A percentile compares a stretch with the other conserved stretches of the same genome.
These are phyloP conservation scores for Stentor roeselii DNA, from an alignment of 73 alveolate species.

Conservation along the genomic window DNA sequence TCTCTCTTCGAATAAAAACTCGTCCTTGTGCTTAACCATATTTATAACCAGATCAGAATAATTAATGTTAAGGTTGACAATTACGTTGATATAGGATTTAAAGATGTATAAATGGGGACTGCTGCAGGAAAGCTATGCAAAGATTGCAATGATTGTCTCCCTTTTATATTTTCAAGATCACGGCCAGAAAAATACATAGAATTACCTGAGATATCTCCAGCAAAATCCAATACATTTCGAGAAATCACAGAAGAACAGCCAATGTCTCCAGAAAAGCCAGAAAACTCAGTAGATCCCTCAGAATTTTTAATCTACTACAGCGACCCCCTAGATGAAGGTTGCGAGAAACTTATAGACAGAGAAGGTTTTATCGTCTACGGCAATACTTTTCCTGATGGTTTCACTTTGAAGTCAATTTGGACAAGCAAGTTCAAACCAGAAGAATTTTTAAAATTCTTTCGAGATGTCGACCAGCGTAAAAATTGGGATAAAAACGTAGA, in stretches of 20 bases:
- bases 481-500: neutral
- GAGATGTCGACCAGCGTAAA: neutral
- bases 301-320: neutral
- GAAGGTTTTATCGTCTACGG: constrained; percentile 16
- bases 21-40: neutral
- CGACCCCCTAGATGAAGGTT: neutral
- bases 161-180: no score
- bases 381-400: neutral
- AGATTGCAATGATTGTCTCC: neutral
- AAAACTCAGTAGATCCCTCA: neutral
- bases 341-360: neutral
- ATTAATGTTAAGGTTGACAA: no score
- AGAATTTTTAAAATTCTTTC: neutral
- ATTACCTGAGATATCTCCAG: no score
- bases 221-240: neutral
- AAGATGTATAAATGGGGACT: neutral
- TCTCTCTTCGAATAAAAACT: neutral
- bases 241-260: neutral
- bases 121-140: neutral
- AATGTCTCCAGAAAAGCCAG: neutral
- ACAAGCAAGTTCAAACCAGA: neutral
- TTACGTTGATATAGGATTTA: no score
- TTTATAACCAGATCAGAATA: no score
- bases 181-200: no score
- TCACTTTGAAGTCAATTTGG: neutral